Conservation (phyloP, 805 yeast genomes). For the Blastobotrys peoriensis region DNA sequence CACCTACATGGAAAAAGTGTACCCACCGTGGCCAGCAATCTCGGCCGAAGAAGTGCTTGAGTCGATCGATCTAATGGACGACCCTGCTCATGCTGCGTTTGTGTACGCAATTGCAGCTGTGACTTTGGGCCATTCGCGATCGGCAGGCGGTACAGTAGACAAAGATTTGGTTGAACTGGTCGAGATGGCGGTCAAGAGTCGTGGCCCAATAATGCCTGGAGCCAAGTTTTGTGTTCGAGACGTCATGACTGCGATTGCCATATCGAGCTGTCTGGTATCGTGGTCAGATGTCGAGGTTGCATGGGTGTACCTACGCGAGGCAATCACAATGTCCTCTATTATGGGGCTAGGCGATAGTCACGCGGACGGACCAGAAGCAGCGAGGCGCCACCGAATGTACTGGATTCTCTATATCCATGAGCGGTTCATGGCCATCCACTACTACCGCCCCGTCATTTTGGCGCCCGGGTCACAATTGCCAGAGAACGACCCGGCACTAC, state of each 20-base stretch:
- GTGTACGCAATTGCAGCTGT: conserved; percentile 11
- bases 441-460: conserved; percentile 10
- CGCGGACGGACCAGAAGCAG: conserved; percentile 4
- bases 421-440: conserved; percentile 15
- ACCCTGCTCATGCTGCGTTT: no score
- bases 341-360: conserved; percentile 3
- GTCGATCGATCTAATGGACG: conserved; percentile 5
- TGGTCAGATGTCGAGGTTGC: conserved; percentile 8
- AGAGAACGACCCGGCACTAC: conserved; percentile 7
- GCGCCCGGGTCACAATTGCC: conserved; percentile 4
- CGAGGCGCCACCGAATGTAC: conserved; percentile 8
- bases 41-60: conserved; percentile 7
- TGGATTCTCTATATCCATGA: conserved; percentile 15
- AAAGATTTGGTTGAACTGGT: no score
- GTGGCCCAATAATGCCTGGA: conserved; percentile 9
- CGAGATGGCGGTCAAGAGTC: conserved; percentile 5
- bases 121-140: conserved; percentile 9
- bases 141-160: conserved; percentile 2
- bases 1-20: conserved; percentile 7
- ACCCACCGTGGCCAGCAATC: conserved; percentile 13
- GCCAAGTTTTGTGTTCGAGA: not conserved
- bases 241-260: conserved; percentile 8
- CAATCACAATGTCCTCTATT: conserved; percentile 11
- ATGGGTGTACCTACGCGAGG: conserved; percentile 15
- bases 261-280: conserved; percentile 11